Evolutionary conservation across 169 alveolate genomes (phyloP).

Genomic region (Theileria parva): DNA sequence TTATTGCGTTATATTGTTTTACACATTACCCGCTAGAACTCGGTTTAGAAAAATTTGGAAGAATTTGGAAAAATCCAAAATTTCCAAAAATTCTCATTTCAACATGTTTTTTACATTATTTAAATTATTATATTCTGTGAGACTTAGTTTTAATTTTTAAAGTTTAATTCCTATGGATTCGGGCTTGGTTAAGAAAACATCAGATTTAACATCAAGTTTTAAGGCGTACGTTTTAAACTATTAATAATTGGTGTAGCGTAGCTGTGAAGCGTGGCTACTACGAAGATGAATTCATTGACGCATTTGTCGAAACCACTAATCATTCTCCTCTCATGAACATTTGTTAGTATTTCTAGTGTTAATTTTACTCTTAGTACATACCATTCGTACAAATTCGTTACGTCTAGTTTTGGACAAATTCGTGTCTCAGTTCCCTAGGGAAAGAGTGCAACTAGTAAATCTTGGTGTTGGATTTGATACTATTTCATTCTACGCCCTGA

Average conservation of each 20-base stretch:
- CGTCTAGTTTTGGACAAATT: conserved; percentile 13
- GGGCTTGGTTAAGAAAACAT: no score
- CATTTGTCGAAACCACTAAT: conserved; percentile 2
- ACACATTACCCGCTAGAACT: no score
- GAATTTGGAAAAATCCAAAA: no score
- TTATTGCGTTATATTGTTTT: no score
- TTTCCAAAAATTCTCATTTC: no score
- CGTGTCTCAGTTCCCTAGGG: conserved; percentile 13
- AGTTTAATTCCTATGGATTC: no score
- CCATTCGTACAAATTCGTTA: conserved; percentile 8
- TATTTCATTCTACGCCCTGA: conserved; percentile 26
- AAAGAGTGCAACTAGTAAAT: conserved; percentile 53
- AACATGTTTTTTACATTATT: no score
- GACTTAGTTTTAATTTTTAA: no score
- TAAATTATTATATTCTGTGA: no score
- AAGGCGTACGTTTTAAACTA: no score
- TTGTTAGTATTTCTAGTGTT: conserved; percentile 10
- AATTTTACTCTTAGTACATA: conserved; percentile 17
- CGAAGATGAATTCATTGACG: conserved; percentile 44
- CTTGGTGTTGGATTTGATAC: conserved; percentile 67
- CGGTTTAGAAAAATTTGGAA: no score
- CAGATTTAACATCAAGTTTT: no score
- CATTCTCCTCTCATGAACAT: conserved; percentile 23
- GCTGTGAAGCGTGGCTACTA: conserved; percentile 40
- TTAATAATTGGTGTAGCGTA: conserved; percentile 14